These are phyloP conservation scores for Fusarium sambucinum DNA, from an alignment of 2,329 filamentous ascomycete genomes.

Conservation along the genomic window DNA sequence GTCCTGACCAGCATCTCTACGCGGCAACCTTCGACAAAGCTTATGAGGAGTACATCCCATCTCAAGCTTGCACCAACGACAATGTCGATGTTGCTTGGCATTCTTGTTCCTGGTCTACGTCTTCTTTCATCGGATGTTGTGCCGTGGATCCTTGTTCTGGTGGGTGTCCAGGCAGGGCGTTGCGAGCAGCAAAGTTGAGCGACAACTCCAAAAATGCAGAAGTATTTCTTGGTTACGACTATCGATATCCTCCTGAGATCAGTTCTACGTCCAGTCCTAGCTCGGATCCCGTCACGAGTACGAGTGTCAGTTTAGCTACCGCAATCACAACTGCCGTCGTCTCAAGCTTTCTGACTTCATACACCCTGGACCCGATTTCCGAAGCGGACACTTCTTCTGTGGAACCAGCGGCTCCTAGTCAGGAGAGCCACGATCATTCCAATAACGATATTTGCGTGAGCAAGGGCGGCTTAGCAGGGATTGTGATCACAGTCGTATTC, in stretches of 20 bases:
- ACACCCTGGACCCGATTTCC: background rate
- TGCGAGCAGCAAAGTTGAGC: conserved; percentile 37
- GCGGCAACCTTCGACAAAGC: conserved; percentile 48
- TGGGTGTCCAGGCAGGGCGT: conserved; percentile 23
- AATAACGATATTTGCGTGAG: background rate
- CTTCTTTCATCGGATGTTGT: conserved; percentile 58
- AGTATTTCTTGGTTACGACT: background rate
- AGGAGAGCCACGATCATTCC: background rate
- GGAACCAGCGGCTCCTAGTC: rapidly evolving
- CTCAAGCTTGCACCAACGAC: conserved; percentile 51
- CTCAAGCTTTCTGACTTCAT: background rate
- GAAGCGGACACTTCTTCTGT: background rate
- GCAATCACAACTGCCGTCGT: rapidly evolving
- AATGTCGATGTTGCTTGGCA: conserved; percentile 49
- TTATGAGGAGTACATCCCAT: conserved; percentile 45
- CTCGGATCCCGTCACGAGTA: background rate
- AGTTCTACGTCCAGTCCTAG: background rate
- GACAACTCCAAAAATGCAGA: background rate
- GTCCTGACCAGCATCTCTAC: conserved; percentile 38
- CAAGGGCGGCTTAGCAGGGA: background rate
- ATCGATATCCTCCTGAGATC: background rate
- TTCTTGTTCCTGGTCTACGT: conserved; percentile 47
- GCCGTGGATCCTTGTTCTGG: conserved; percentile 39
- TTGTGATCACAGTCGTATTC: background rate
- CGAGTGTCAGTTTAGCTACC: background rate